Conservation (phyloP, 73 alveolate species). For the Durusdinium trenchii region DNA sequence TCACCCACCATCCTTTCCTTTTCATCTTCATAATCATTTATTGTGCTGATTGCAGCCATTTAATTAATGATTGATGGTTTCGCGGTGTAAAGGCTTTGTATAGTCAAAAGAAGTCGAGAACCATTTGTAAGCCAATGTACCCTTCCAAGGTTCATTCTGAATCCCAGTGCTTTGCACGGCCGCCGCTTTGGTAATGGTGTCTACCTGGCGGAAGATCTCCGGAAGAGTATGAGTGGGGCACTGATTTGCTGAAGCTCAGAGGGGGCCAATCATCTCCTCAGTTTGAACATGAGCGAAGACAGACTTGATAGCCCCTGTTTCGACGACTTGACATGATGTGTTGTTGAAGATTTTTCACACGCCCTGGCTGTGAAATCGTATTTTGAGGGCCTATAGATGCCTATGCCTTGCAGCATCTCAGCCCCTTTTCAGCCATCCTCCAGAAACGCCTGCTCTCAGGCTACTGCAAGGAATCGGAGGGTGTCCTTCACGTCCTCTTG, state of each 20-base stretch:
- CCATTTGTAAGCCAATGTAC: background rate
- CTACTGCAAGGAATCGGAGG: slow-evolving; percentile 68
- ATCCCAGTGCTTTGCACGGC: slow-evolving; percentile 29
- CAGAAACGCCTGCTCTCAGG: no score
- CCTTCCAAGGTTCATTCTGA: slow-evolving; percentile 19
- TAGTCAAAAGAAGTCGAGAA: no score
- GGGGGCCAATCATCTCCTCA: no score
- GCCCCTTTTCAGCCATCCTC: no score
- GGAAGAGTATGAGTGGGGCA: slow-evolving; percentile 51
- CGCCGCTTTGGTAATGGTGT: slow-evolving; percentile 73
- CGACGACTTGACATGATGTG: background rate
- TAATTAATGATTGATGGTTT: no score
- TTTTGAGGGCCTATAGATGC: background rate
- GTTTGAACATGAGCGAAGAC: no score
- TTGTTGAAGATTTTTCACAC: background rate
- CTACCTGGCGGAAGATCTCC: slow-evolving; percentile 59
- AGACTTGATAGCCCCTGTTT: background rate
- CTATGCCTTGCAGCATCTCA: no score
- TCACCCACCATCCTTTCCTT: no score
- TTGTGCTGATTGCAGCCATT: no score
- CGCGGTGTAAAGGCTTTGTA: no score
- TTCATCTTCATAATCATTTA: no score
- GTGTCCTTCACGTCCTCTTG: slow-evolving; percentile 34
- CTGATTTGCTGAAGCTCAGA: background rate
- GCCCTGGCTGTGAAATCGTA: background rate